Conservation (phyloP, 805 yeast species). For the Danielia reshetovae region DNA sequence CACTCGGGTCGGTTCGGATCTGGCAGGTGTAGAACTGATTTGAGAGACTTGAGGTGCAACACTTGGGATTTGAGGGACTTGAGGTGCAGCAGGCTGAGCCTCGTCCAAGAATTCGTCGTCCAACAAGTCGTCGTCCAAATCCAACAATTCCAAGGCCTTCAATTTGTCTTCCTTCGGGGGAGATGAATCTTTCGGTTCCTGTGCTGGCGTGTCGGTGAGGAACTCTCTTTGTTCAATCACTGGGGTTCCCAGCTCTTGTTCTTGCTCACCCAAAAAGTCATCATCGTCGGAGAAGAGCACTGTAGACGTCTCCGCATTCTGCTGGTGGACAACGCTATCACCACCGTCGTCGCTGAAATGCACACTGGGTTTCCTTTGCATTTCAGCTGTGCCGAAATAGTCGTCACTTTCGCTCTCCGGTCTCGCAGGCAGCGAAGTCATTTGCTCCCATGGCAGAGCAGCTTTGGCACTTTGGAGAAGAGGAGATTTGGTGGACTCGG, state of each 20-base stretch:
- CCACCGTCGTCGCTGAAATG: no score
- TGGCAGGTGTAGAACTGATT: no score
- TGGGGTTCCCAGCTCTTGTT: not conserved
- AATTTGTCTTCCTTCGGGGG: slow-evolving; percentile 2
- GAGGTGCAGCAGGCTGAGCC: slow-evolving; percentile 5
- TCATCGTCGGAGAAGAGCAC: not conserved
- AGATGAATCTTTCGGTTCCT: not conserved
- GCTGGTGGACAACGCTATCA: not conserved
- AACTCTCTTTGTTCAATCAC: not conserved
- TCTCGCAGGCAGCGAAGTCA: no score
- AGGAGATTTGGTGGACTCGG: no score
- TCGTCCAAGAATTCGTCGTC: slow-evolving; percentile 35
- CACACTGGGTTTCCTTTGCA: not conserved
- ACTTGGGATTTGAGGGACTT: no score
- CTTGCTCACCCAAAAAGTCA: not conserved
- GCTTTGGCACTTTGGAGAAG: not conserved
- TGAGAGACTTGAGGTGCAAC: no score
- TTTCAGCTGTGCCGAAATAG: not conserved
- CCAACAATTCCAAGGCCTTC: slow-evolving; percentile 15
- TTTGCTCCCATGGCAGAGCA: no score
- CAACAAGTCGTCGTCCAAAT: slow-evolving; percentile 29
- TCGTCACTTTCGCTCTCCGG: not conserved
- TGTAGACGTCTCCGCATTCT: not conserved
- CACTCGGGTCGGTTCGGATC: no score
- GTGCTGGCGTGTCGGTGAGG: not conserved